Percentiles rank a stretch among this genome's conserved stretches.
These are phyloP conservation scores for Colletotrichum liaoningense DNA, from an alignment of 2,329 filamentous ascomycete genomes.

Conservation along the genomic window DNA sequence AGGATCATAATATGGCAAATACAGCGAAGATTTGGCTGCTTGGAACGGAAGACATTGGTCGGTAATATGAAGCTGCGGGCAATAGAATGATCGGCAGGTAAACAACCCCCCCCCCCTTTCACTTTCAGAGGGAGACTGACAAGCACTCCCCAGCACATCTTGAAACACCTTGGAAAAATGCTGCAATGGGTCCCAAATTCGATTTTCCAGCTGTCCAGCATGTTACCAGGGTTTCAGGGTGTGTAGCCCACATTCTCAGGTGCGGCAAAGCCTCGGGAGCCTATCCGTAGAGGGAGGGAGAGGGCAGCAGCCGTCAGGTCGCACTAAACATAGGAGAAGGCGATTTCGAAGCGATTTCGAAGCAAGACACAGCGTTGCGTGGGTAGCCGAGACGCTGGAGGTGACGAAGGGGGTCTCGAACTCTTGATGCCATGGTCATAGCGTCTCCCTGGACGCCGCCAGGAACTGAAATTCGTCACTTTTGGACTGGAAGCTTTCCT, in stretches of 20 bases:
- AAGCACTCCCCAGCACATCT: neutral
- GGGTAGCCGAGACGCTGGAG: neutral
- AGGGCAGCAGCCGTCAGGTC: neutral
- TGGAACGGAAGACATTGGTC: constrained; percentile 23
- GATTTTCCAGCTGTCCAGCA: neutral
- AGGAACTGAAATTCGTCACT: constrained; percentile 15
- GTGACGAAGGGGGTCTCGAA: neutral
- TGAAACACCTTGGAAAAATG: constrained; percentile 29
- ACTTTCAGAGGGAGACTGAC: neutral
- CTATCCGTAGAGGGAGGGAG: neutral
- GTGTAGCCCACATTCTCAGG: constrained; percentile 30
- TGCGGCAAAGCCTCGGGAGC: constrained; percentile 10
- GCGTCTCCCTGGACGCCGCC: constrained; percentile 9
- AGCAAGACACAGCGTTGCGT: constrained; percentile 16
- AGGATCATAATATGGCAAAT: constrained; percentile 22
- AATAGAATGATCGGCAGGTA: constrained; percentile 19
- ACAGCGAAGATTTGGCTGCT: neutral
- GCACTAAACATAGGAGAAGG: constrained; percentile 6
- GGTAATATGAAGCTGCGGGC: constrained; percentile 1
- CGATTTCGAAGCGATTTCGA: constrained; percentile 4
- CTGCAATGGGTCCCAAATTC: constrained; percentile 14
- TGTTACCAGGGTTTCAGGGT: constrained; percentile 22
- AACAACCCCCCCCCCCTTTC: neutral
- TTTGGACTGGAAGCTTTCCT: constrained; percentile 12
- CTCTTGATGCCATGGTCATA: neutral